These are phyloP conservation scores for Neurospora sublineolata DNA, from an alignment of 495 filamentous ascomycete species.

Conservation along the genomic window DNA sequence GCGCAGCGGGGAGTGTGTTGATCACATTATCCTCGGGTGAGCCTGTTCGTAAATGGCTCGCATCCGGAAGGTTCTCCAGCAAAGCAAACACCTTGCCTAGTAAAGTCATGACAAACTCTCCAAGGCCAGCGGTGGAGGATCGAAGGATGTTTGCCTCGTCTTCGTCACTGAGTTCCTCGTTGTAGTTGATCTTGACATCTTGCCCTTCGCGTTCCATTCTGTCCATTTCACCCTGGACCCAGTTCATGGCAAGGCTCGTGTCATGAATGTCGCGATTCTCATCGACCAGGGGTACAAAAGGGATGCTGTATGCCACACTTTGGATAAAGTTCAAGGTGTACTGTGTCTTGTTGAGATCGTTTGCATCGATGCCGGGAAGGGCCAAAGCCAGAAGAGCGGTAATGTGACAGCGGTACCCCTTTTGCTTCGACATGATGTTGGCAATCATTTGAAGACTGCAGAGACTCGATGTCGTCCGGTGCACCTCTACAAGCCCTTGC, in stretches of 20 bases:
- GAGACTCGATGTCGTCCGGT: constrained; percentile 88
- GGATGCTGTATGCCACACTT: constrained; percentile 86
- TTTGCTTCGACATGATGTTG: constrained; percentile 77
- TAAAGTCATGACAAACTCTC: constrained; percentile 82
- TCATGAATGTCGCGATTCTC: constrained; percentile 56
- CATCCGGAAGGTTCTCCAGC: constrained; percentile 88
- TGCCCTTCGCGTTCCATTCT: constrained; percentile 83
- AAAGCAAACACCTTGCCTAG: constrained; percentile 91
- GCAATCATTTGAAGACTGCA: constrained; percentile 81
- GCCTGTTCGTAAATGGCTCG: constrained; percentile 70
- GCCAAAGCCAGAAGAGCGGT: constrained; percentile 85
- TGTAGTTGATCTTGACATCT: constrained; percentile 75
- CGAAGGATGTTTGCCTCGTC: constrained; percentile 83
- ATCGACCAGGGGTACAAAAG: constrained; percentile 71
- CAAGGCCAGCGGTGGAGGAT: constrained; percentile 90
- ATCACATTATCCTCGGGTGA: constrained; percentile 95
- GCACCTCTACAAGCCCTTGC: constrained; percentile 93
- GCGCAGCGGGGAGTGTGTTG: constrained; percentile 85
- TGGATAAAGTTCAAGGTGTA: constrained; percentile 93
- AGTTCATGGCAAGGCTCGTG: constrained; percentile 75
- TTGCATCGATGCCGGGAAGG: constrained; percentile 91
- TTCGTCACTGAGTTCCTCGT: constrained; percentile 65
- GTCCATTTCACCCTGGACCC: constrained; percentile 88
- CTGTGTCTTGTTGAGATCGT: constrained; percentile 92
- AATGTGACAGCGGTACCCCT: constrained; percentile 88